Evolutionary conservation across 164 flowering plant genomes (phyloP).

Genomic region (Magnolia changhungtana): DNA sequence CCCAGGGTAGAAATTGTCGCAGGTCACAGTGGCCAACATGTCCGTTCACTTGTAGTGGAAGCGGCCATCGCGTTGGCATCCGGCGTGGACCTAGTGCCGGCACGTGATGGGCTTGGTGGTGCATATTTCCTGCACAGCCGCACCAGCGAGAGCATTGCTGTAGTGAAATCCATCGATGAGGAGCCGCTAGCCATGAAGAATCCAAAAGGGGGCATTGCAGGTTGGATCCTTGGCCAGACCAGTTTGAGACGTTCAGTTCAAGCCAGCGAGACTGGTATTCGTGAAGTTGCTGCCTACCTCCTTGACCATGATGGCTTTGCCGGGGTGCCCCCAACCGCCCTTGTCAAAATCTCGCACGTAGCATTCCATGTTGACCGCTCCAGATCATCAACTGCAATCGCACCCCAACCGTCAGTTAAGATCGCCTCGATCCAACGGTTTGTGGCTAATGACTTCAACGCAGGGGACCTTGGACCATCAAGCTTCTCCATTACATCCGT

Average conservation of each 20-base stretch:
- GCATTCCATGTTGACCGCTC: constrained; percentile 33
- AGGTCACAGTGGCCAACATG: constrained; percentile 38
- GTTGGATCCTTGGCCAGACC: constrained; percentile 54
- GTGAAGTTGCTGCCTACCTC: constrained; percentile 84
- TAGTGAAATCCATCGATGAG: constrained; percentile 78
- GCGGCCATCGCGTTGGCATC: constrained; percentile 69
- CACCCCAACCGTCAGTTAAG: constrained; percentile 20
- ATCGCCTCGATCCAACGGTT: constrained; percentile 78
- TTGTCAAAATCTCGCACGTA: constrained; percentile 54
- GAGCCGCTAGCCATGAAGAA: constrained; percentile 67
- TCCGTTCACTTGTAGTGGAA: constrained; percentile 59
- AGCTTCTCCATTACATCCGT: constrained; percentile 66
- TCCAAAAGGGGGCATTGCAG: constrained; percentile 52
- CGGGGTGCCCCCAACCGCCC: constrained; percentile 74
- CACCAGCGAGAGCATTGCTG: constrained; percentile 54
- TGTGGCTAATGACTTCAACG: constrained; percentile 66
- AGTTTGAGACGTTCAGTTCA: constrained; percentile 59
- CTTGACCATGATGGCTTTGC: constrained; percentile 75
- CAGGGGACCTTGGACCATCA: constrained; percentile 79
- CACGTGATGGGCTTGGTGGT: constrained; percentile 68
- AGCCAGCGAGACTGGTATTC: constrained; percentile 70
- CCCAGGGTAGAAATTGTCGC: constrained; percentile 55
- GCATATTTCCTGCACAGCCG: constrained; percentile 48
- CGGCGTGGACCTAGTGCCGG: constrained; percentile 45
- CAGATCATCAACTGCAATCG: constrained; percentile 6